Percentiles rank a stretch among this genome's conserved stretches.
Conservation (phyloP, 306 rosid species). For the Acacia confusa region DNA sequence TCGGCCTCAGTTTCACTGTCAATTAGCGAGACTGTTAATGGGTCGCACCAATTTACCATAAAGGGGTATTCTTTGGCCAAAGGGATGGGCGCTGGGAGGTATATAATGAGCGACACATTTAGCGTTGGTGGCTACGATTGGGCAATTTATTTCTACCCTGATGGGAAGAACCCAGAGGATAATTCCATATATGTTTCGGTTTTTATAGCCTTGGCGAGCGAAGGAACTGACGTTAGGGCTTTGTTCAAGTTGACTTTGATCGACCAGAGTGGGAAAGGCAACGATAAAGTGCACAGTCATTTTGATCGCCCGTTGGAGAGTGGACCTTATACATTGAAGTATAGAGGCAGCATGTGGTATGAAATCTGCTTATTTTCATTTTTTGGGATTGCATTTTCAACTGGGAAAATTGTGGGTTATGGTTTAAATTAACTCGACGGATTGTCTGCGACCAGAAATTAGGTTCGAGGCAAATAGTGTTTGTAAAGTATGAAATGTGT, state of each 20-base stretch:
- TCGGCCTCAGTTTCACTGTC: constrained; percentile 50
- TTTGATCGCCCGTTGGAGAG: neutral
- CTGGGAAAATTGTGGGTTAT: constrained; percentile 7
- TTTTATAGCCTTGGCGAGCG: constrained; percentile 2
- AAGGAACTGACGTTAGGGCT: neutral
- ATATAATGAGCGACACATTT: constrained; percentile 78
- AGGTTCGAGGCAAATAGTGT: constrained; percentile 18
- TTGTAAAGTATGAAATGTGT: neutral
- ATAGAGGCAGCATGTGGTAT: constrained; percentile 12
- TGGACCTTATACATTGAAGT: neutral
- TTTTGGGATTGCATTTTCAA: constrained; percentile 15
- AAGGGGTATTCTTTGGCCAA: constrained; percentile 87
- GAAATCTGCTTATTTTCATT: neutral
- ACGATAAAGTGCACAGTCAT: neutral
- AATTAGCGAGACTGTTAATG: constrained; percentile 76
- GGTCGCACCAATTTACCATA: constrained; percentile 75
- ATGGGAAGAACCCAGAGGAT: constrained; percentile 88
- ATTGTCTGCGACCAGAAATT: neutral
- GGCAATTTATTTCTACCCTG: constrained; percentile 94
- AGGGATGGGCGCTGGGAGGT: constrained; percentile 87
- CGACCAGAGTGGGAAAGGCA: neutral
- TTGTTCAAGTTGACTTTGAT: neutral
- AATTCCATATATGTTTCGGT: constrained; percentile 37
- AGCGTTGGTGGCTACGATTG: constrained; percentile 89
- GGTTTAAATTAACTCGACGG: constrained; percentile 12